These are phyloP conservation scores for Massospora cicadina DNA, from an alignment of 371 early-diverging fungal genomes.

Conservation along the genomic window DNA sequence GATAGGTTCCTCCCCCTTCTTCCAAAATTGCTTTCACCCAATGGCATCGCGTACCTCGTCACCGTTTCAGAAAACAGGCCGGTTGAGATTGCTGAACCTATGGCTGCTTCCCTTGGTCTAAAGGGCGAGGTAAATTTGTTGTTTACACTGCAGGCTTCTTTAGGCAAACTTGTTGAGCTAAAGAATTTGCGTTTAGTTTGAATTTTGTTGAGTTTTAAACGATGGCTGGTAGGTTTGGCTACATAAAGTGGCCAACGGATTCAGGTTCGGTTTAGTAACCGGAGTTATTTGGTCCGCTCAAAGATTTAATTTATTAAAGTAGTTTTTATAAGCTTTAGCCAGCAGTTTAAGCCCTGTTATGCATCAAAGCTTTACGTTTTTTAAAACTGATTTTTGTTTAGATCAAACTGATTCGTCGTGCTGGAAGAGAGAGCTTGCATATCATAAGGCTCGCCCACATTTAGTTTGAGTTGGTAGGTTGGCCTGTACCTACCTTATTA, in stretches of 20 bases:
- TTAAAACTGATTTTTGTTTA: neutral
- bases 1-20: conserved; percentile 59
- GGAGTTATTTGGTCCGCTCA: neutral
- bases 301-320: neutral
- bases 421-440: neutral
- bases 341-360: too few species aligned
- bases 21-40: conserved; percentile 40
- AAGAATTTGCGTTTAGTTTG: too few species aligned
- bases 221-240: too few species aligned
- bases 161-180: too few species aligned
- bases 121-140: conserved; percentile 11
- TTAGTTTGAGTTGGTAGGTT: too few species aligned
- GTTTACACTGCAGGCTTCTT: neutral
- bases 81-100: conserved; percentile 44
- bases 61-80: conserved; percentile 80
- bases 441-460: neutral
- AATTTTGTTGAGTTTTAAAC: too few species aligned
- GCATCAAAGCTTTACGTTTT: neutral
- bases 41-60: conserved; percentile 73
- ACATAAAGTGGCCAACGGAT: too few species aligned
- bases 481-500: too few species aligned
- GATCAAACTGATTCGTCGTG: neutral
- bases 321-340: too few species aligned
- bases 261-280: too few species aligned
- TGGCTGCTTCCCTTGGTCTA: conserved; percentile 25